A percentile compares a stretch with the other conserved stretches of the same genome.
These are phyloP conservation scores for Kalmanozyma brasiliensis DNA, from an alignment of 1,284 basidiomycete genomes.

Conservation along the genomic window DNA sequence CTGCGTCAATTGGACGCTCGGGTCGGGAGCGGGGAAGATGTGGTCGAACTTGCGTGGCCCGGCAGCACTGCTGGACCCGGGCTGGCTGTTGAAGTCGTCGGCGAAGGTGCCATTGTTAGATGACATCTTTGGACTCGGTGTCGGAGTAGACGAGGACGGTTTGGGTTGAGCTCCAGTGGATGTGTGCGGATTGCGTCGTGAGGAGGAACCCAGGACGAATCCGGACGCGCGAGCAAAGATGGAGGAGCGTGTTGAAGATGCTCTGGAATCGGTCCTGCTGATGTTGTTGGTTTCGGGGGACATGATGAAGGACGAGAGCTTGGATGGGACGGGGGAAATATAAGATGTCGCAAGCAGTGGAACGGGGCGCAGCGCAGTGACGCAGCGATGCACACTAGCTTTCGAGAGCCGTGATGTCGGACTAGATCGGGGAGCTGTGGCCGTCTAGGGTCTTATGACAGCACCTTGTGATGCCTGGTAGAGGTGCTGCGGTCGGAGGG, in stretches of 20 bases:
- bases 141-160: slow-evolving; percentile 12
- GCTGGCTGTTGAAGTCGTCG: neutral
- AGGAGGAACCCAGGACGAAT: slow-evolving; percentile 30
- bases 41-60: slow-evolving; percentile 43
- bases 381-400: too few species aligned
- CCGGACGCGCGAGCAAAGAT: slow-evolving; percentile 42
- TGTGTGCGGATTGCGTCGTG: slow-evolving; percentile 25
- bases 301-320: slow-evolving; percentile 28
- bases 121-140: slow-evolving; percentile 6
- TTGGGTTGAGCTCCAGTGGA: slow-evolving; percentile 21
- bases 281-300: slow-evolving; percentile 21
- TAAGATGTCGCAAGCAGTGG: slow-evolving; percentile 1
- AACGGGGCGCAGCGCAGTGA: neutral
- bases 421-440: slow-evolving; percentile 3
- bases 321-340: neutral
- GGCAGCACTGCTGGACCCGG: slow-evolving; percentile 3
- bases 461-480: too few species aligned
- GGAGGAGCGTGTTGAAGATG: slow-evolving; percentile 39
- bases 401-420: slow-evolving; percentile 20
- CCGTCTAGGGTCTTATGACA: too few species aligned
- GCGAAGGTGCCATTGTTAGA: slow-evolving; percentile 1
- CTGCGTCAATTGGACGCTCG: slow-evolving; percentile 40
- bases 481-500: too few species aligned
- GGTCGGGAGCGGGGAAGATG: slow-evolving; percentile 52
- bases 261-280: slow-evolving; percentile 31